Conservation (phyloP, 1,284 basidiomycete species). For the Moesziomyces parantarcticus region DNA sequence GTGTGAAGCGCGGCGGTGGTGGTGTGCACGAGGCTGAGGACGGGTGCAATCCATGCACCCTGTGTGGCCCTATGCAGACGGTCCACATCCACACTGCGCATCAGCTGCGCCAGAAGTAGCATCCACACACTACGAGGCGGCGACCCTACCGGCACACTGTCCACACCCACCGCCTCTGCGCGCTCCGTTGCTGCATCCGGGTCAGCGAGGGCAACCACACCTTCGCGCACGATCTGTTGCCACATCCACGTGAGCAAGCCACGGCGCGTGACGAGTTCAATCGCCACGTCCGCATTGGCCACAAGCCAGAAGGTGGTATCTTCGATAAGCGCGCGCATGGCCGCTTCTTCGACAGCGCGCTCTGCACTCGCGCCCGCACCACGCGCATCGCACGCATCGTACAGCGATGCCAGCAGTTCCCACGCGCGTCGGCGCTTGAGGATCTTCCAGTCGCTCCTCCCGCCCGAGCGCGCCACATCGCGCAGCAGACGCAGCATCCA, state of each 20-base stretch:
- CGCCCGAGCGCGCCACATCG: slow-evolving; percentile 78
- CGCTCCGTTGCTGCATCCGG: background rate
- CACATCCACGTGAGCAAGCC: slow-evolving; percentile 52
- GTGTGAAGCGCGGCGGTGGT: slow-evolving; percentile 21
- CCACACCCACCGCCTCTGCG: background rate
- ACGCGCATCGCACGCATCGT: slow-evolving; percentile 72
- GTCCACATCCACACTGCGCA: slow-evolving; percentile 29
- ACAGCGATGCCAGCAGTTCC: slow-evolving; percentile 84
- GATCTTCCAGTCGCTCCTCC: slow-evolving; percentile 80
- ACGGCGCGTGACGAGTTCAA: slow-evolving; percentile 45
- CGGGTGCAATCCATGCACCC: slow-evolving; percentile 16
- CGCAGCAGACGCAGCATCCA: slow-evolving; percentile 88
- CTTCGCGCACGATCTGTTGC: slow-evolving; percentile 42
- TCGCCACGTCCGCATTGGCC: slow-evolving; percentile 33
- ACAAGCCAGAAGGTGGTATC: slow-evolving; percentile 40
- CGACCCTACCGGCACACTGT: background rate
- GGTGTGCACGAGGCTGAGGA: slow-evolving; percentile 15
- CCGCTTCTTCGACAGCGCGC: slow-evolving; percentile 28
- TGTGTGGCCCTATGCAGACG: slow-evolving; percentile 35
- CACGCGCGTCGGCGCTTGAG: slow-evolving; percentile 84
- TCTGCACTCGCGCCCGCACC: slow-evolving; percentile 9
- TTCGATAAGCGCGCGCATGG: slow-evolving; percentile 37
- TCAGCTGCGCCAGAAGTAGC: slow-evolving; percentile 15
- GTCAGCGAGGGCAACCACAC: slow-evolving; percentile 24
- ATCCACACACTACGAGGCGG: slow-evolving; percentile 21